These are phyloP conservation scores for Agrocybe praecox DNA, from an alignment of 768 basidiomycete species.

Conservation along the genomic window DNA sequence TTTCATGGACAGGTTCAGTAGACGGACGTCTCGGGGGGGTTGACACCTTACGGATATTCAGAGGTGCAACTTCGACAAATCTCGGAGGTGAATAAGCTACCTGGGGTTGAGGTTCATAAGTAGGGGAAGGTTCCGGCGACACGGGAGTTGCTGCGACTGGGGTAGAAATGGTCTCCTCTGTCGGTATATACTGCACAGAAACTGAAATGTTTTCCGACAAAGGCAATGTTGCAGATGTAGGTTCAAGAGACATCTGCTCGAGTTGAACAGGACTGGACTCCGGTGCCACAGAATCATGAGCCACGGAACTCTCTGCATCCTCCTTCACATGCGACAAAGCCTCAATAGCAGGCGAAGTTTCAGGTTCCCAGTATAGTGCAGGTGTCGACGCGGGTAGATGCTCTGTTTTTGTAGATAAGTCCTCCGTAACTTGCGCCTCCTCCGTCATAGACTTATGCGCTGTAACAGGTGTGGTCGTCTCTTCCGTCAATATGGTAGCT, in stretches of 20 bases:
- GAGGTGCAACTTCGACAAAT: slow-evolving; percentile 9
- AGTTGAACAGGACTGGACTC: not conserved
- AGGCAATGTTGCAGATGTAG: not conserved
- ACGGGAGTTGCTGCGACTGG: not conserved
- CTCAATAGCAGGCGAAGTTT: no score
- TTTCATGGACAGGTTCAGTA: not conserved
- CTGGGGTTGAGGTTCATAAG: not conserved
- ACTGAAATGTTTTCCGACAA: not conserved
- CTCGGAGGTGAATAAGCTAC: not conserved
- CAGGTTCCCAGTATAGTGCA: no score
- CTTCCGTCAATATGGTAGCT: slow-evolving; percentile 14
- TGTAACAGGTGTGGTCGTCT: not conserved
- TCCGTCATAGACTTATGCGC: slow-evolving; percentile 8
- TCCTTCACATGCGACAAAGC: not conserved
- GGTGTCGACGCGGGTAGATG: no score
- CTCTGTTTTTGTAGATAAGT: not conserved
- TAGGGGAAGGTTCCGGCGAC: not conserved
- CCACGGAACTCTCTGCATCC: not conserved
- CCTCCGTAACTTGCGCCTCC: not conserved
- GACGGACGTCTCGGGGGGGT: not conserved
- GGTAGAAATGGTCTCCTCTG: not conserved
- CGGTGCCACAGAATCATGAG: not conserved
- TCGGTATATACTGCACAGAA: not conserved
- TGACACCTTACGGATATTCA: slow-evolving; percentile 11
- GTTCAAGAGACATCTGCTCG: not conserved